These are phyloP conservation scores for Cutaneotrichosporon dermatis DNA, from an alignment of 1,284 basidiomycete genomes.

Conservation along the genomic window DNA sequence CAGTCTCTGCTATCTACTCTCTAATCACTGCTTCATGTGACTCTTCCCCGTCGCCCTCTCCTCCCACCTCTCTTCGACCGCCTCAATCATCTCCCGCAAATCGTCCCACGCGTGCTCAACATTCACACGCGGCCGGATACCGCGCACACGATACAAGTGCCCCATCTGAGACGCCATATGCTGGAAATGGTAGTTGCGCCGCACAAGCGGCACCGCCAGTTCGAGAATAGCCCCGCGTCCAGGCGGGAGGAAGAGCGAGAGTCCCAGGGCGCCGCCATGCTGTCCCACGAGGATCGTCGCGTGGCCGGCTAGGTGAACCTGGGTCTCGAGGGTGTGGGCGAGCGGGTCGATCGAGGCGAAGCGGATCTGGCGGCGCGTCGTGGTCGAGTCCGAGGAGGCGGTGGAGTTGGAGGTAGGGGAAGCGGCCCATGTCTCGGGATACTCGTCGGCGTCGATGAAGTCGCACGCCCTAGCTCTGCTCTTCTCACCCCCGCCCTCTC, in stretches of 20 bases:
- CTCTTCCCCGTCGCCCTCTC: neutral
- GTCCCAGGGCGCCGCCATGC: conserved; percentile 42
- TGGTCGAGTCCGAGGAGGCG: too few species aligned
- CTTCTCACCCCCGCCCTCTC: too few species aligned
- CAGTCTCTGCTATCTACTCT: too few species aligned
- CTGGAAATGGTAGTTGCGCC: conserved; percentile 41
- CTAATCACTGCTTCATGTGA: neutral
- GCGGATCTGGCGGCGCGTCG: conserved; percentile 18
- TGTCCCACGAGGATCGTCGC: conserved; percentile 33
- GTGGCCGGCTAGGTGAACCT: conserved; percentile 41
- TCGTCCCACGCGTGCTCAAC: conserved; percentile 31
- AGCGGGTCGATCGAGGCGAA: conserved; percentile 39
- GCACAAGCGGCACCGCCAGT: conserved; percentile 30
- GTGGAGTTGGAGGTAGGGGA: neutral
- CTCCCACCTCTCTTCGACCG: neutral
- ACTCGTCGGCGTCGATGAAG: conserved; percentile 30
- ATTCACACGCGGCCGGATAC: conserved; percentile 26
- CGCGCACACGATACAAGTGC: conserved; percentile 24
- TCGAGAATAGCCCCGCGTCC: conserved; percentile 35
- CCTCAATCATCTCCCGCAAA: neutral
- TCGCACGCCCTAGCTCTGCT: conserved; percentile 16
- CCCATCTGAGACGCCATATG: conserved; percentile 37
- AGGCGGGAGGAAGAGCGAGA: conserved; percentile 41
- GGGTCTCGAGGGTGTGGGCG: conserved; percentile 39
- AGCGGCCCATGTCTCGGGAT: conserved; percentile 31